Conservation (phyloP, 331 rosid genomes). For the Arachis monticola region DNA sequence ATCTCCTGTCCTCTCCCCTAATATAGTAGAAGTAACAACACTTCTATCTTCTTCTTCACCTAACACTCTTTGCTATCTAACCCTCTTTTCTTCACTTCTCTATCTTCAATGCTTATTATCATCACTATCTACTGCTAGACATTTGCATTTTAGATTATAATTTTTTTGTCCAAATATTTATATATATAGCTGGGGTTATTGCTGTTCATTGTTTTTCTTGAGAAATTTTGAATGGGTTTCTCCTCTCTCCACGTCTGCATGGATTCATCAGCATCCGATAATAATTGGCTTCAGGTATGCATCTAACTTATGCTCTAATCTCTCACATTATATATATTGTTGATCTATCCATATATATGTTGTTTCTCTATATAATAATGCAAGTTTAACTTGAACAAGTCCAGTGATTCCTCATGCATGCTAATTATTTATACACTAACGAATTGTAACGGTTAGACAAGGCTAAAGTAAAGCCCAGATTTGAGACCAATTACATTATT, state of each 20-base stretch:
- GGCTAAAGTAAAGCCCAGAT: not conserved
- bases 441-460: not conserved
- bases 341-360: not conserved
- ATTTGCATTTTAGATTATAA: no score
- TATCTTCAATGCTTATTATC: not conserved
- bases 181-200: not conserved
- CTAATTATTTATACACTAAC: not conserved
- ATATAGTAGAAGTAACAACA: no score
- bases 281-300: conserved; percentile 77
- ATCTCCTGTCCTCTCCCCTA: conserved; percentile 26
- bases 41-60: not conserved
- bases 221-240: conserved; percentile 54
- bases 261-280: conserved; percentile 69
- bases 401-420: not conserved
- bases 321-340: not conserved
- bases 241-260: conserved; percentile 81
- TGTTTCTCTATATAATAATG: not conserved
- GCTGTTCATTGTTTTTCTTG: no score
- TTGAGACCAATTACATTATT: no score
- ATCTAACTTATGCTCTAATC: not conserved
- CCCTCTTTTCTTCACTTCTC: not conserved
- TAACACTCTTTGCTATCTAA: not conserved
- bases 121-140: not conserved
- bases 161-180: no score
- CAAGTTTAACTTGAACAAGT: not conserved